Evolutionary conservation across 805 yeast species (phyloP), one percentile per base, ranked within the genome.

Genomic region (Yarrowia sp.): DNA sequence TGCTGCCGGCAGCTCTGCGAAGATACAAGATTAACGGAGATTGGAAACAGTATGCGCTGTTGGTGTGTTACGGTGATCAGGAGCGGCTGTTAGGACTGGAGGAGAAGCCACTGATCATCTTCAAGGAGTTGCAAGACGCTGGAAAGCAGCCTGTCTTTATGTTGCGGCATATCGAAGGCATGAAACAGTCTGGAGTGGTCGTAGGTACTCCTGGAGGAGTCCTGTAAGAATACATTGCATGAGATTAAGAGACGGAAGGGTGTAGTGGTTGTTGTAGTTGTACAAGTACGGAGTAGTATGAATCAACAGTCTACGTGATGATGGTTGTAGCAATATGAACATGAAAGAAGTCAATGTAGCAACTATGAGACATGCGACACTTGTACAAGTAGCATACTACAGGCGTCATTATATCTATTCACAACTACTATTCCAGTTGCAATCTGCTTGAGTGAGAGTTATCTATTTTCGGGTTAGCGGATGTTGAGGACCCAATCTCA

Each of bases 111-210:
- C 96, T 94, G 9, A 80, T 85, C 43, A 87, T 92, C 10, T 91
- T 92, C 75, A 90, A 91, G 76, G 96, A 90, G 73, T 81, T 94
- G 33, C 92, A 87, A 74, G 97, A 90, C 70, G 84, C 87, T 68
- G 97, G 97, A 0, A 83, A 88, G 71, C 91, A 89, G 74, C 98
- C 98, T 0, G 90, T 95, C 1, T 92, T 93, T 69, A 93, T 93
- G 97, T 82, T 93, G 52, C 81, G 98, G 72, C 95, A 91, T 72
- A 83, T 89, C 88, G 78, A 66, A 50, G 60, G 46, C 20, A 46
- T 66, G 53, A 70, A 61, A 20, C 63, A 68, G 33, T 34, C 58
- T 1, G 67, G 69, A 8, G 71, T 66, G n/a, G 71, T 70, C 2
- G 71, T 69, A 6, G 71, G 68, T 12, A 71, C 74, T 19, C 75